These are phyloP conservation scores for Borovskyia barvae DNA, from an alignment of 208 protist species.

Conservation along the genomic window DNA sequence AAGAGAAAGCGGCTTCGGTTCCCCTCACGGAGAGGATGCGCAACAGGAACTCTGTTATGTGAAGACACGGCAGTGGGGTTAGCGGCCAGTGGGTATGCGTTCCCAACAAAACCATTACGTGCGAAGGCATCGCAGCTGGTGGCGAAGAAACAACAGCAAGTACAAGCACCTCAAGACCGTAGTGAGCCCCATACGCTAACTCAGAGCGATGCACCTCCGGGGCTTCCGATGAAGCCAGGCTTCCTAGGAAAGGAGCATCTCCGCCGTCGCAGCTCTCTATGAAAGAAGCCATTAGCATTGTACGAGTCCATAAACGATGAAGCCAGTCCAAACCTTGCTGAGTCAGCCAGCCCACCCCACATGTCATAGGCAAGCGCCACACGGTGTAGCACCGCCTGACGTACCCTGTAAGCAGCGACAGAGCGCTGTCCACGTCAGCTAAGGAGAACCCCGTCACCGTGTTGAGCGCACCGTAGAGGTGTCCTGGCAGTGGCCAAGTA, in stretches of 20 bases:
- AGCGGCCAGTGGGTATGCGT: conserved; percentile 21
- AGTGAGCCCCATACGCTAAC: neutral
- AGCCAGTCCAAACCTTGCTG: conserved; percentile 19
- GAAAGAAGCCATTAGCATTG: conserved; percentile 13
- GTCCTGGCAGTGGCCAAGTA: conserved; percentile 32
- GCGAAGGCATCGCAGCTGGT: neutral
- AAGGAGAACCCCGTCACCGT: conserved; percentile 40
- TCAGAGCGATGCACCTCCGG: too few species aligned
- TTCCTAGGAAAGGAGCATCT: too few species aligned
- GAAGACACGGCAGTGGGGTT: neutral
- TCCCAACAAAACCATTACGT: neutral
- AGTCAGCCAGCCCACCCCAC: conserved; percentile 12
- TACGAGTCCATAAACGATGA: conserved; percentile 11
- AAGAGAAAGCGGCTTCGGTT: too few species aligned
- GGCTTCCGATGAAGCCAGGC: neutral
- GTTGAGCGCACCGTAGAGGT: conserved; percentile 36
- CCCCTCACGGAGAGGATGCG: too few species aligned
- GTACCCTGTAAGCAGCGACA: conserved; percentile 13
- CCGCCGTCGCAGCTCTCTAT: neutral
- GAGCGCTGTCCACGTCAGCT: conserved; percentile 26
- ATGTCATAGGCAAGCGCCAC: conserved; percentile 13
- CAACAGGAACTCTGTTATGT: neutral
- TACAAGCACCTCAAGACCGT: conserved; percentile 15
- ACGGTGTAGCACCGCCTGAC: conserved; percentile 12
- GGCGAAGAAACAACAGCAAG: neutral